Conservation (phyloP, 306 rosid genomes). For the Medicago arabica region DNA sequence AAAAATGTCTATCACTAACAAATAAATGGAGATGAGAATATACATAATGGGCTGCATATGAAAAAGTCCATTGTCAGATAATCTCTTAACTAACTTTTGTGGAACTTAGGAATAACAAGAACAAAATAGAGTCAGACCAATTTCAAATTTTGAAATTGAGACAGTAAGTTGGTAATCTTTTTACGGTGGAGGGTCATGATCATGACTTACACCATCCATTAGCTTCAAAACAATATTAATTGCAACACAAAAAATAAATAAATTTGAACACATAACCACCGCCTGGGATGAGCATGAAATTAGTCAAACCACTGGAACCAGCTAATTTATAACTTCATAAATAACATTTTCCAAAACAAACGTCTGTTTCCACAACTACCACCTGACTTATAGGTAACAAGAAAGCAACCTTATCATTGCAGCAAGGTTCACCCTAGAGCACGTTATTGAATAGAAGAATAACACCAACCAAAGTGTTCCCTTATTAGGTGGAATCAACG, state of each 20-base stretch:
- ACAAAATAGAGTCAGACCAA: not conserved
- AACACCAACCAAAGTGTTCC: not conserved
- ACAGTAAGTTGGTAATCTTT: not conserved
- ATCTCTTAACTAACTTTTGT: not conserved
- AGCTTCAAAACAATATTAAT: not conserved
- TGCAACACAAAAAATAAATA: not conserved
- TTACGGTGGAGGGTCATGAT: not conserved
- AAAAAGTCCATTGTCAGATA: constrained; percentile 15
- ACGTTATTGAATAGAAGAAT: not conserved
- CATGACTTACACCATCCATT: not conserved
- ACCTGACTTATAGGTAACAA: not conserved
- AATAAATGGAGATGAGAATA: constrained; percentile 35
- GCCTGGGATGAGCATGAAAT: not conserved
- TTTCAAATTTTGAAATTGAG: not conserved
- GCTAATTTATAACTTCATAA: not conserved
- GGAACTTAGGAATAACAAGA: constrained; percentile 5
- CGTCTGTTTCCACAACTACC: not conserved
- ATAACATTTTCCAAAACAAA: not conserved
- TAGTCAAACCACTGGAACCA: not conserved
- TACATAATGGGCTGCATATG: constrained; percentile 26
- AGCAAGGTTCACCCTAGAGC: not conserved
- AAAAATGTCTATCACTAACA: constrained; percentile 42
- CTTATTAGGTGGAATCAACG: not conserved
- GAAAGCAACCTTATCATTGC: constrained; percentile 15
- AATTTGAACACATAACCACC: constrained; percentile 5